A percentile compares a stretch with the other conserved stretches of the same genome.
These are phyloP conservation scores for Ogataea sp. DNA, from an alignment of 805 yeast species.

Conservation along the genomic window DNA sequence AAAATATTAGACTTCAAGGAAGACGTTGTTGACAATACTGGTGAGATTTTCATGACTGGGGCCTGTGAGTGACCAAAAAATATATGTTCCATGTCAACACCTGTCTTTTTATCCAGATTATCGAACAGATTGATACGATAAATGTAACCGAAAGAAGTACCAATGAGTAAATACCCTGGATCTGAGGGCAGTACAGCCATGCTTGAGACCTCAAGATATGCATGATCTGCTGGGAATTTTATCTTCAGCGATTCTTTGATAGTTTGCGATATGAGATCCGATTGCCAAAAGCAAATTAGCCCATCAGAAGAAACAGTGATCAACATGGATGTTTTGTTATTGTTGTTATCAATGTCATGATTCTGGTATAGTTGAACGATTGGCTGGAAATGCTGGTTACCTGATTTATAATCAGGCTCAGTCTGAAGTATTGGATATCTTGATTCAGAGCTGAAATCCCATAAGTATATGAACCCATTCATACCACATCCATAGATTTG, in stretches of 20 bases:
- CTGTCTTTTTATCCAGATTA: conserved; percentile 18
- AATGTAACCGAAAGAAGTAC: conserved; percentile 28
- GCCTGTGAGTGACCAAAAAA: conserved; percentile 24
- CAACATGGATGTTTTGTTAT: conserved; percentile 9
- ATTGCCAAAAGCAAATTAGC: conserved; percentile 3
- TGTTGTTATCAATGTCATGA: not conserved
- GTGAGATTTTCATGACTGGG: conserved; percentile 23
- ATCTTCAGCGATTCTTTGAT: conserved; percentile 4
- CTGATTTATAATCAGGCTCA: conserved; percentile 1
- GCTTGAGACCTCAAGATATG: conserved; percentile 7
- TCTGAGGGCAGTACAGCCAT: conserved; percentile 17
- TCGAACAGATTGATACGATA: conserved; percentile 23
- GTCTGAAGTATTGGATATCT: conserved; percentile 16
- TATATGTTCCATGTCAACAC: conserved; percentile 12
- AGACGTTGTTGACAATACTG: not conserved
- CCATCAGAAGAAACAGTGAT: conserved; percentile 15
- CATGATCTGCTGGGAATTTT: conserved; percentile 8
- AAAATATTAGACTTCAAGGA: not conserved
- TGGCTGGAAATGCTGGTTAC: conserved; percentile 6
- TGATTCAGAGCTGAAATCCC: conserved; percentile 34
- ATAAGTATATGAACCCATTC: conserved; percentile 43
- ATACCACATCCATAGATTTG: conserved; percentile 39
- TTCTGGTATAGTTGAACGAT: conserved; percentile 17
- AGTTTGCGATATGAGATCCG: conserved; percentile 1
- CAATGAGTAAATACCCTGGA: conserved; percentile 23